Conservation (phyloP, 1,284 basidiomycete genomes). For the Wolfiporia cocos region DNA sequence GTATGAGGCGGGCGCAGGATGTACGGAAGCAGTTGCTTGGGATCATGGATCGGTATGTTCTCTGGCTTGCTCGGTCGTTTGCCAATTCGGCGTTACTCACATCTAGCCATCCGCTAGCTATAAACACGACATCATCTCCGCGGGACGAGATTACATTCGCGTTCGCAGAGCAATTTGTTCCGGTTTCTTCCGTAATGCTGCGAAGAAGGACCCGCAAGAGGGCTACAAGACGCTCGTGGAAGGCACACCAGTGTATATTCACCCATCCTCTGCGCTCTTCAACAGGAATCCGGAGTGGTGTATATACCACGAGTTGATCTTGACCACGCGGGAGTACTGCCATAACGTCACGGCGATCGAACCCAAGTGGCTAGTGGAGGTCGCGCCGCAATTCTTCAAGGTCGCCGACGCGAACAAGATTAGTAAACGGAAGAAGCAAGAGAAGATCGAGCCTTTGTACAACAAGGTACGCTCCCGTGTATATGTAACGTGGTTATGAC, state of each 20-base stretch:
- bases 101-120: constrained; percentile 47
- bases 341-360: constrained; percentile 96
- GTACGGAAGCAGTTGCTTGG: constrained; percentile 95
- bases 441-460: constrained; percentile 93
- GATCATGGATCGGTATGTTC: constrained; percentile 91
- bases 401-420: constrained; percentile 95
- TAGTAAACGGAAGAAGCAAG: constrained; percentile 93
- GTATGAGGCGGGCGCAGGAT: constrained; percentile 96
- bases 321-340: constrained; percentile 87
- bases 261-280: constrained; percentile 96
- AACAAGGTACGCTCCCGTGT: constrained; percentile 48
- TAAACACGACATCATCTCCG: constrained; percentile 92
- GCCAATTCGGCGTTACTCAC: background rate
- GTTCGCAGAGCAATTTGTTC: constrained; percentile 96
- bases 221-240: constrained; percentile 99
- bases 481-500: background rate
- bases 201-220: constrained; percentile 92
- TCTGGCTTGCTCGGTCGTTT: background rate
- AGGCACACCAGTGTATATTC: constrained; percentile 96
- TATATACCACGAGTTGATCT: constrained; percentile 72
- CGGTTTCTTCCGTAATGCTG: constrained; percentile 93
- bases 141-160: constrained; percentile 89
- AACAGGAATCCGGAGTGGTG: constrained; percentile 85
- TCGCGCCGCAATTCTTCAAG: constrained; percentile 97
- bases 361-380: constrained; percentile 98